Percentiles rank a stretch among this genome's conserved stretches.
These are phyloP conservation scores for Gyrodon lividus DNA, from an alignment of 768 basidiomycete genomes.

Conservation along the genomic window DNA sequence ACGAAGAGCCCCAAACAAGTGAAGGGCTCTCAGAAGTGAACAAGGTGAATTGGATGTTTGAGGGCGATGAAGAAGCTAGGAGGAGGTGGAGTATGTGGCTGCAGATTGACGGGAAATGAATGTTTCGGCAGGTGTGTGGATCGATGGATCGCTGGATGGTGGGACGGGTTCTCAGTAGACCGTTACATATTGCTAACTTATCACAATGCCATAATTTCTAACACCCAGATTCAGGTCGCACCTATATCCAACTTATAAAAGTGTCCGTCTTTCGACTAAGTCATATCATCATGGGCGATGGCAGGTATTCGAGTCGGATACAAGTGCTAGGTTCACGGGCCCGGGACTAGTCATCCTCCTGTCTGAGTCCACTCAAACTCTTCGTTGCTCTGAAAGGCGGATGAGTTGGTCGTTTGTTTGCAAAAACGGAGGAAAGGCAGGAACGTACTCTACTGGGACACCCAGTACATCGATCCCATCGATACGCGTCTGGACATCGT, in stretches of 20 bases:
- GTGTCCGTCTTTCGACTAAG: neutral
- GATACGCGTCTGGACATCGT: conserved; percentile 54
- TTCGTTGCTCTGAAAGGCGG: conserved; percentile 34
- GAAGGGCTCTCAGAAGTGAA: conserved; percentile 83
- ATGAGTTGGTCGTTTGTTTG: conserved; percentile 1
- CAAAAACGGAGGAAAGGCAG: neutral
- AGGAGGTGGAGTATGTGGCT: conserved; percentile 83
- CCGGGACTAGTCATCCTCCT: conserved; percentile 28
- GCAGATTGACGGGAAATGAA: conserved; percentile 69
- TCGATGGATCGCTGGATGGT: neutral
- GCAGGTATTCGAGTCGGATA: neutral
- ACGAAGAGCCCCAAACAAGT: conserved; percentile 58
- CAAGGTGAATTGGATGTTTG: conserved; percentile 77
- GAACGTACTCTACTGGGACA: conserved; percentile 51
- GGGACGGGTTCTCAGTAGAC: neutral
- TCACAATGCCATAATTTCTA: neutral
- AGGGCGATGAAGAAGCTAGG: conserved; percentile 71
- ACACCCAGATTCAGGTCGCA: neutral
- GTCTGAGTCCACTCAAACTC: conserved; percentile 37
- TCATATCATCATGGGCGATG: neutral
- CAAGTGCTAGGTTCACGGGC: neutral
- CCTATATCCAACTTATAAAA: too few species aligned
- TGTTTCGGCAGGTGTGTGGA: neutral
- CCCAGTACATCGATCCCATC: conserved; percentile 69
- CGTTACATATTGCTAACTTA: conserved; percentile 7